Percentiles rank a stretch among this genome's conserved stretches.
Evolutionary conservation across 169 alveolate genomes (phyloP).

Genomic region (Eimeria sp.): DNA sequence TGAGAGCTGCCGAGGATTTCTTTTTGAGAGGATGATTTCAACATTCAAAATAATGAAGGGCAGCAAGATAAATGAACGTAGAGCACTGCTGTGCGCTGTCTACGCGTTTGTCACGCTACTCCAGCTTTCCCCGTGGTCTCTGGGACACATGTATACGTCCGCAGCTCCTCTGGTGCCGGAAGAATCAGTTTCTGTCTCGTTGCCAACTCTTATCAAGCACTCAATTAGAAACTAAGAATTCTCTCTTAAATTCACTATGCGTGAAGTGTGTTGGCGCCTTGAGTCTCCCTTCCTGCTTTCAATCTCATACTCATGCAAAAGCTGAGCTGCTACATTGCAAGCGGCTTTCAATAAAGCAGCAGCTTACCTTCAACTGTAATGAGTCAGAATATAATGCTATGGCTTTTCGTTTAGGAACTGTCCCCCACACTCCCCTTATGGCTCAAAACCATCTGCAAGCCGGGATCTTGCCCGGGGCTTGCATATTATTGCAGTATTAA

Average conservation of each 20-base stretch:
- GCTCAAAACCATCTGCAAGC: not conserved
- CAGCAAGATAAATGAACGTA: not conserved
- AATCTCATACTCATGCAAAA: not conserved
- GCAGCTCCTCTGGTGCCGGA: not conserved
- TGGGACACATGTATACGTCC: not conserved
- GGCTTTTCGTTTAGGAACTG: not conserved
- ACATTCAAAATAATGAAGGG: not conserved
- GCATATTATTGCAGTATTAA: not conserved
- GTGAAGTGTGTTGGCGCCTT: not conserved
- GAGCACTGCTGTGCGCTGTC: not conserved
- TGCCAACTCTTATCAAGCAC: not conserved
- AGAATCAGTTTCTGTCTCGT: not conserved
- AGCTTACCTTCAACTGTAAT: not conserved
- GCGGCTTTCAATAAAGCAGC: not conserved
- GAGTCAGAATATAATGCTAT: not conserved
- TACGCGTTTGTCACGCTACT: not conserved
- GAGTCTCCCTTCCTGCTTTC: not conserved
- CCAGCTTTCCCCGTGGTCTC: not conserved
- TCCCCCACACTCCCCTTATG: not conserved
- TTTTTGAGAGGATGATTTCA: not conserved
- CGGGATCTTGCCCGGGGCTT: not conserved
- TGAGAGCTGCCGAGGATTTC: conserved; percentile 3
- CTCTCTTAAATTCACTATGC: not conserved
- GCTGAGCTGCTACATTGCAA: not conserved
- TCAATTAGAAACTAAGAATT: not conserved